Percentiles rank a stretch among this genome's conserved stretches.
These are phyloP conservation scores for Chlorociboria aeruginascens DNA, from an alignment of 495 filamentous ascomycete genomes.

Conservation along the genomic window DNA sequence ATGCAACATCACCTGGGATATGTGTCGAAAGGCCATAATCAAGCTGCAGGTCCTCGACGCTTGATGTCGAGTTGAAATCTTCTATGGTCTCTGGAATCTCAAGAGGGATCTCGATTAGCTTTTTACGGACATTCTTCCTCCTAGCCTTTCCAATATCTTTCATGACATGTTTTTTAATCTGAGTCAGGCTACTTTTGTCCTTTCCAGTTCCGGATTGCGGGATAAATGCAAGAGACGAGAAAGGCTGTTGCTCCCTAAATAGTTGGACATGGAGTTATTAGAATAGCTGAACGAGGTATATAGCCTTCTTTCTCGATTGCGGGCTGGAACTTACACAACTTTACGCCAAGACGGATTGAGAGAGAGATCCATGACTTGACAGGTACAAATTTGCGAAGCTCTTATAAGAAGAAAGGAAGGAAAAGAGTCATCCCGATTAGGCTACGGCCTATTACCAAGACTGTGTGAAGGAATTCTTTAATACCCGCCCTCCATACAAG, in stretches of 20 bases:
- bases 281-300: too few relatives aligned
- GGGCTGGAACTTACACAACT: too few relatives aligned
- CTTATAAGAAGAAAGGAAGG: too few relatives aligned
- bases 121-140: constrained; percentile 6
- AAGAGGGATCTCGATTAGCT: not conserved
- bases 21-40: not conserved
- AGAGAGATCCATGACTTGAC: too few relatives aligned
- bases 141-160: constrained; percentile 26
- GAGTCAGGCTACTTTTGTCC: constrained; percentile 8
- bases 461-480: too few relatives aligned
- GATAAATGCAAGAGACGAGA: constrained; percentile 2
- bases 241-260: not conserved
- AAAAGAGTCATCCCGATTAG: too few relatives aligned
- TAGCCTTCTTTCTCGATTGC: too few relatives aligned
- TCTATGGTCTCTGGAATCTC: not conserved
- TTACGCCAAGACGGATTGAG: too few relatives aligned
- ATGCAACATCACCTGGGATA: not conserved
- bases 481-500: too few relatives aligned
- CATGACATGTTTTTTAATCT: constrained; percentile 26
- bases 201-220: not conserved
- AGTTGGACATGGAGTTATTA: not conserved
- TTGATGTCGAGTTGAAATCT: not conserved
- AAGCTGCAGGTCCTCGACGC: not conserved
- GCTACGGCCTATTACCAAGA: too few relatives aligned
- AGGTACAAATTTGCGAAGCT: too few relatives aligned